Evolutionary conservation across 1,284 basidiomycete species (phyloP).

Genomic region (Tetrapyrgos nigripes): DNA sequence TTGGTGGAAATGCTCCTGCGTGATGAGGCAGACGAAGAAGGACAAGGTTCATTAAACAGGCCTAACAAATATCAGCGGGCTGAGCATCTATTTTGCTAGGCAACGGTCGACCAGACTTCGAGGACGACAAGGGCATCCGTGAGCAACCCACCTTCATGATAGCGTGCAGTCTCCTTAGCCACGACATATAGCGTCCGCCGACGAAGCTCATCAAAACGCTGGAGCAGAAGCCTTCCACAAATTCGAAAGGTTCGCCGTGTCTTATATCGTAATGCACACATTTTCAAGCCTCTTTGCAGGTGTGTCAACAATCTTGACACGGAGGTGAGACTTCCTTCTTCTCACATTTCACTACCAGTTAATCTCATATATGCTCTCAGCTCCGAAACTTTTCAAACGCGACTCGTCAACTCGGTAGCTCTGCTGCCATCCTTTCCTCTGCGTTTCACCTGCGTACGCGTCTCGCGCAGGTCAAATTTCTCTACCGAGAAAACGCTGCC

Average conservation of each 20-base stretch:
- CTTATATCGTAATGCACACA: neutral
- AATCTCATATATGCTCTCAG: no score
- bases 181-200: slow-evolving; percentile 55
- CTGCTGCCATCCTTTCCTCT: slow-evolving; percentile 74
- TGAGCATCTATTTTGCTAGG: slow-evolving; percentile 27
- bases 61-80: neutral
- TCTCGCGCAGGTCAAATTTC: slow-evolving; percentile 65
- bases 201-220: slow-evolving; percentile 68
- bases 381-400: slow-evolving; percentile 76
- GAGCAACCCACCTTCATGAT: slow-evolving; percentile 37
- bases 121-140: slow-evolving; percentile 72
- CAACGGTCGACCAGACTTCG: slow-evolving; percentile 49
- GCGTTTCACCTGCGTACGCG: slow-evolving; percentile 70
- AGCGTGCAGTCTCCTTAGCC: neutral
- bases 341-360: no score
- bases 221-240: slow-evolving; percentile 68
- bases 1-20: slow-evolving; percentile 71
- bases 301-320: slow-evolving; percentile 67
- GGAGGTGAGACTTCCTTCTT: no score
- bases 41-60: neutral
- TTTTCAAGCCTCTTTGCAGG: slow-evolving; percentile 36
- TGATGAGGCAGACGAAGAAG: neutral
- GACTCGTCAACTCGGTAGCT: slow-evolving; percentile 74
- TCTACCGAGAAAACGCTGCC: slow-evolving; percentile 75
- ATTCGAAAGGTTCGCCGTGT: slow-evolving; percentile 61